Percentiles rank a stretch among this genome's conserved stretches.
Conservation (phyloP, 495 filamentous ascomycete species). For the Talaromyces trachyspermus region DNA sequence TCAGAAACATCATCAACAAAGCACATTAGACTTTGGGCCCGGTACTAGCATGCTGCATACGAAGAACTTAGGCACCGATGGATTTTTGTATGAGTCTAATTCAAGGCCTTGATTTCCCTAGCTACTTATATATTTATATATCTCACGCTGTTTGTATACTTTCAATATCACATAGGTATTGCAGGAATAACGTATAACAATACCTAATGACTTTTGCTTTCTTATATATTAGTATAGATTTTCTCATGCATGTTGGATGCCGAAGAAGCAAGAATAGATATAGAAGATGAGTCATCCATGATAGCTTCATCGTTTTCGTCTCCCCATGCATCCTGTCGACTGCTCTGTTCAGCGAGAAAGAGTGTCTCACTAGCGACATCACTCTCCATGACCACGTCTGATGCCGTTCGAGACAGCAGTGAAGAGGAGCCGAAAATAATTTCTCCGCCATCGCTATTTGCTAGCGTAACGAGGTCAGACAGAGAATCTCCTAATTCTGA, state of each 20-base stretch:
- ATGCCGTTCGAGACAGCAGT: neutral
- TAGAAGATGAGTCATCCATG: neutral
- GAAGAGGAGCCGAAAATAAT: constrained; percentile 1
- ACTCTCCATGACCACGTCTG: neutral
- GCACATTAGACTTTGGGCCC: too few species aligned
- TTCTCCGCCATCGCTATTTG: neutral
- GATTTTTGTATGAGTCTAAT: too few species aligned
- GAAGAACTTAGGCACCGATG: too few species aligned
- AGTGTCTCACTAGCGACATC: neutral
- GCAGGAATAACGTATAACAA: too few species aligned
- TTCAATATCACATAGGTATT: too few species aligned
- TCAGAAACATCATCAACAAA: too few species aligned
- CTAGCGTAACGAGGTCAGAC: neutral
- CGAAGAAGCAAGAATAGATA: neutral
- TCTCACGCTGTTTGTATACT: too few species aligned
- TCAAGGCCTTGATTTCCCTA: too few species aligned
- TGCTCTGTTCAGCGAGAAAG: neutral
- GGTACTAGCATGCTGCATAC: too few species aligned
- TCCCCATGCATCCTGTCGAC: neutral
- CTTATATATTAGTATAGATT: too few species aligned
- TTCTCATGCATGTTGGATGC: neutral
- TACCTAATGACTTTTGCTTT: too few species aligned
- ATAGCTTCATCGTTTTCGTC: neutral
- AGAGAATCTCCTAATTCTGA: neutral
- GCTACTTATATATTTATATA: too few species aligned